Base-by-base conservation (phyloP, 345 rosid species). In the Heritiera littoralis region DNA sequence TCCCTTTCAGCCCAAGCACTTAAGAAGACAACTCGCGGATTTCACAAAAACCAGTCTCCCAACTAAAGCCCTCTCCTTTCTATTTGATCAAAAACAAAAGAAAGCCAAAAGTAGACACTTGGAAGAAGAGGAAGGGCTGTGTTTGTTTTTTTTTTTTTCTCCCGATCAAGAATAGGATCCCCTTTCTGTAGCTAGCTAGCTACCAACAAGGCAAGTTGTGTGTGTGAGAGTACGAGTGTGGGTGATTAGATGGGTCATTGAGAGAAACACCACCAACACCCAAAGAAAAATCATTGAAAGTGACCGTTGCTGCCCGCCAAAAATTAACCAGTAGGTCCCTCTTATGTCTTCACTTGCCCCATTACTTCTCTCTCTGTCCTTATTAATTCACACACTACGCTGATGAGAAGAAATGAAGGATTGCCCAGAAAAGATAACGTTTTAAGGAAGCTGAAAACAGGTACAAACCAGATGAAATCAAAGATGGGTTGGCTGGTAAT, bases 221-320 rank as follows among this genome's bases (percentile, higher is more conserved):
- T 35, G 56, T 84, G 58, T 48, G 74, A 18, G 83, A 78, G 86
- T 56, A 7, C 15, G 20, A 0, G 52, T 80, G 66, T 32, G 77
- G 55, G 83, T 80, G 88, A 85, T 88, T 85, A 86, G 89, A 87
- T 84, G 87, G 86, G 90, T 55, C 81, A 85, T 88, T 83, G 83
- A 86, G 85, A 87, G 87, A 86, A 81, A 78, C 75, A 81, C 84
- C 79, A 83, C 83, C 76, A 84, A 2, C 83, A 87, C 86, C 82
- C 88, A 84, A 66, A 81, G 79, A 82, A 83, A 84, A 84, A 93
- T 91, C 87, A 90, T 93, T 93, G 92, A 91, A 71, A 84, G 87
- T 74, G 97, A 93, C 91, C 84, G 90, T 88, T 88, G 84, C 76
- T 90, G 94, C 88, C 87, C 83, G 90, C 94, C 90, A 90, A 87